Conservation (phyloP, 306 rosid species). For the Vachellia collinsii region DNA sequence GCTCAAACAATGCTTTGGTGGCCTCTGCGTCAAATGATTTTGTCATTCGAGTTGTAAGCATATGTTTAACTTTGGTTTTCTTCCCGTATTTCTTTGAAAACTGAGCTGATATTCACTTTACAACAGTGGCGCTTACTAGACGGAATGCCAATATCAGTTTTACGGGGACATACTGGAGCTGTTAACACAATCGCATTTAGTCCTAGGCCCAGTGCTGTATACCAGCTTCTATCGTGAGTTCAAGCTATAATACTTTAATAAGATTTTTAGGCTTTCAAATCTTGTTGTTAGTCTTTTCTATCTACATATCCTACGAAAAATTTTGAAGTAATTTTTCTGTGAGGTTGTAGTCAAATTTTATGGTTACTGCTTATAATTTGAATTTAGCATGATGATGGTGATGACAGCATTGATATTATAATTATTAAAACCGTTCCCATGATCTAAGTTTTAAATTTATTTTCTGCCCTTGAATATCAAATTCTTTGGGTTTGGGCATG, state of each 20-base stretch:
- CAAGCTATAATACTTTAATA: slow-evolving; percentile 1
- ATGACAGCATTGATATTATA: background rate
- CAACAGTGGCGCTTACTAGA: slow-evolving; percentile 92
- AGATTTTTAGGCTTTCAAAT: slow-evolving; percentile 16
- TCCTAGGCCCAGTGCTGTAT: slow-evolving; percentile 66
- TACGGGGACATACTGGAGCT: slow-evolving; percentile 83
- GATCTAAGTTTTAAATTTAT: background rate
- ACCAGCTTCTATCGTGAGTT: slow-evolving; percentile 84
- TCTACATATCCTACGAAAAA: slow-evolving; percentile 3
- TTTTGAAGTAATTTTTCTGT: background rate
- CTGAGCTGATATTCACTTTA: slow-evolving; percentile 39
- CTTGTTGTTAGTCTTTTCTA: slow-evolving; percentile 29
- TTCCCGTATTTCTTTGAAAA: slow-evolving; percentile 24
- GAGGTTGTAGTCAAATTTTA: background rate
- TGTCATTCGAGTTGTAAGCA: slow-evolving; percentile 85
- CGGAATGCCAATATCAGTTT: slow-evolving; percentile 85
- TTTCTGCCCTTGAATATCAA: background rate
- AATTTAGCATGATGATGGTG: background rate
- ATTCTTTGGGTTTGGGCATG: slow-evolving; percentile 10
- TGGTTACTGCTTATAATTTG: background rate
- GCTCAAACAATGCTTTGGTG: slow-evolving; percentile 58
- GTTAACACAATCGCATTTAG: slow-evolving; percentile 90
- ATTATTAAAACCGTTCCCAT: background rate
- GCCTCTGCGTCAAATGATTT: slow-evolving; percentile 95
- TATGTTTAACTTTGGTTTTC: slow-evolving; percentile 21